These are phyloP conservation scores for Thielaviopsis euricoi DNA, from an alignment of 2,329 filamentous ascomycete species.

Conservation along the genomic window DNA sequence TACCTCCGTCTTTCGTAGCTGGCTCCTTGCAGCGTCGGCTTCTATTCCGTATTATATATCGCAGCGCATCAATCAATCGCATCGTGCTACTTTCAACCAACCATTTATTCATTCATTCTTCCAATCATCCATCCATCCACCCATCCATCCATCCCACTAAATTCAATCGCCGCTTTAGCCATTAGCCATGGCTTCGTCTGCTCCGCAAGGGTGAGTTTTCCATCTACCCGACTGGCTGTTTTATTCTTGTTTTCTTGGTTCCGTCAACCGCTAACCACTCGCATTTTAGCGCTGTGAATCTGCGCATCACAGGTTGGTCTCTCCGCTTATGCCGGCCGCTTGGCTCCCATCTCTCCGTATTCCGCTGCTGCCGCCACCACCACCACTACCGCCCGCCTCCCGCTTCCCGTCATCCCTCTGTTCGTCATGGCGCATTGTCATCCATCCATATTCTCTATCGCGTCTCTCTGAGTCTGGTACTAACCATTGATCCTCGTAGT, in stretches of 20 bases:
- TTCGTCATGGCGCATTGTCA: conserved; percentile 6
- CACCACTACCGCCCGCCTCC: too few species aligned
- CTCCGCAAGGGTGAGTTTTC: conserved; percentile 10
- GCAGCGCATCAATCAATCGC: too few species aligned
- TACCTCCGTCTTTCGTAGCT: background rate
- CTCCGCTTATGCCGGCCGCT: conserved; percentile 10
- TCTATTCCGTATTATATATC: background rate
- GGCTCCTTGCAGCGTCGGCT: background rate
- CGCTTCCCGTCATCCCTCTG: background rate
- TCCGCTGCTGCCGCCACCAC: too few species aligned
- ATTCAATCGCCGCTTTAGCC: background rate
- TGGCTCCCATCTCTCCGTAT: background rate
- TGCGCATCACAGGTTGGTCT: conserved; percentile 76
- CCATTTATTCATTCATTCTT: too few species aligned
- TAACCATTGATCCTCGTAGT: conserved; percentile 39
- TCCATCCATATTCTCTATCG: conserved; percentile 4
- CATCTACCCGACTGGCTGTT: conserved; percentile 5
- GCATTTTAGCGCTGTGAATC: conserved; percentile 54
- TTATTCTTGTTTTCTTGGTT: background rate
- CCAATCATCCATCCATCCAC: too few species aligned
- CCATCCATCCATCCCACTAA: background rate
- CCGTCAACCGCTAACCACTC: conserved; percentile 16
- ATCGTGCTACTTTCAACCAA: background rate
- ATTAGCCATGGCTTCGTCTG: conserved; percentile 2
- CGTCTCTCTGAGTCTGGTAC: background rate